Conservation (phyloP, 176 grass and related monocot species). For the Otatea glauca region DNA sequence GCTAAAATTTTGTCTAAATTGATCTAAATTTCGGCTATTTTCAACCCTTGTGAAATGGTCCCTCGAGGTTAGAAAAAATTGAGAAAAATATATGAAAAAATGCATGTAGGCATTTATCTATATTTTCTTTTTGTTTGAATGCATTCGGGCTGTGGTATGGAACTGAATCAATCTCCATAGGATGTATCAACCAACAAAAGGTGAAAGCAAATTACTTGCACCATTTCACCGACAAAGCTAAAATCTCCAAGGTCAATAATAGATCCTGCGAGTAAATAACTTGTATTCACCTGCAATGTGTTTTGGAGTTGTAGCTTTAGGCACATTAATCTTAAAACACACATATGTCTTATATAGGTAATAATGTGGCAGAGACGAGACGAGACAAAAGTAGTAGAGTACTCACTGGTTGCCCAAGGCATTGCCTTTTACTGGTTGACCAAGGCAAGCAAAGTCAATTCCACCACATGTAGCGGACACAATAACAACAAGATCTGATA, state of each 20-base stretch:
- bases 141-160: too few species aligned
- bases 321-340: conserved; percentile 37
- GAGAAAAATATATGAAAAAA: too few species aligned
- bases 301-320: conserved; percentile 43
- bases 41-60: too few species aligned
- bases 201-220: conserved; percentile 93
- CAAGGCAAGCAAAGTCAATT: conserved; percentile 97
- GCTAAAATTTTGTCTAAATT: too few species aligned
- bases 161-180: too few species aligned
- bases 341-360: conserved; percentile 9
- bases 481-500: conserved; percentile 99
- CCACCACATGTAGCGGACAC: conserved; percentile 94
- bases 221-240: conserved; percentile 98
- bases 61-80: too few species aligned
- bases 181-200: conserved; percentile 51
- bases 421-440: too few species aligned
- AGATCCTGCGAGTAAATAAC: conserved; percentile 99
- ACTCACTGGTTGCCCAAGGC: conserved; percentile 93
- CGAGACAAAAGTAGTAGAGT: conserved; percentile 28
- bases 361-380: conserved; percentile 20
- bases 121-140: too few species aligned
- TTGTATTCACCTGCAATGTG: conserved; percentile 85
- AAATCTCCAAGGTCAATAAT: conserved; percentile 96
- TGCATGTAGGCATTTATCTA: too few species aligned
- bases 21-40: too few species aligned